Evolutionary conservation across 257 asterid genomes (phyloP).

Genomic region (Solanum lignicaule): DNA sequence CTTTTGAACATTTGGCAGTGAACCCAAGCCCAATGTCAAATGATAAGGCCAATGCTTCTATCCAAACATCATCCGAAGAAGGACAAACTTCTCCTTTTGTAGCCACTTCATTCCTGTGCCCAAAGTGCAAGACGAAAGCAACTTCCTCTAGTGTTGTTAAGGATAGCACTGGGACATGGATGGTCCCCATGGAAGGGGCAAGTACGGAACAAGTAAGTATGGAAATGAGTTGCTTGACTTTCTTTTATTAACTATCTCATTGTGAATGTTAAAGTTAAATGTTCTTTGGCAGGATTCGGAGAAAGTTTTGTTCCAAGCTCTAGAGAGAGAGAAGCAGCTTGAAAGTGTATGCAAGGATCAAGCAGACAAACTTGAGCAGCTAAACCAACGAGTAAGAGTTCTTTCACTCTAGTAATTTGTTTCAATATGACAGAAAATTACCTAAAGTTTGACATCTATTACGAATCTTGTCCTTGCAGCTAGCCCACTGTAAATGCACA

Average conservation of each 20-base stretch:
- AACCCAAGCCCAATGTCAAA: slow-evolving; percentile 35
- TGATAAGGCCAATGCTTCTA: slow-evolving; percentile 44
- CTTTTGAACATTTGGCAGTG: slow-evolving; percentile 78
- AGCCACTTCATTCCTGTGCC: slow-evolving; percentile 38
- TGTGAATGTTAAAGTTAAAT: not conserved
- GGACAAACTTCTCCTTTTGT: slow-evolving; percentile 21
- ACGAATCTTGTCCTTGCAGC: slow-evolving; percentile 33
- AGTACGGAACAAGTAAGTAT: slow-evolving; percentile 24
- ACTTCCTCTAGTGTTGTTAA: slow-evolving; percentile 18
- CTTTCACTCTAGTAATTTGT: not conserved
- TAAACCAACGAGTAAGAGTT: slow-evolving; percentile 49
- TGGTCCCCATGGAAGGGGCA: slow-evolving; percentile 20
- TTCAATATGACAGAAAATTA: not conserved
- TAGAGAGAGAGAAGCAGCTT: slow-evolving; percentile 55
- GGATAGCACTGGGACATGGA: slow-evolving; percentile 27
- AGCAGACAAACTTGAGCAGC: slow-evolving; percentile 61
- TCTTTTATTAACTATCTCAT: not conserved
- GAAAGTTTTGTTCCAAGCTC: slow-evolving; percentile 24
- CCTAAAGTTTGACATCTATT: not conserved
- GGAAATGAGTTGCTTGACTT: not conserved
- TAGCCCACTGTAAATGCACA: slow-evolving; percentile 45
- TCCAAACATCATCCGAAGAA: slow-evolving; percentile 35
- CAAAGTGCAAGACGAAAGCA: slow-evolving; percentile 45
- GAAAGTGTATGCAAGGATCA: slow-evolving; percentile 62
- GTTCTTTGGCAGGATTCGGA: slow-evolving; percentile 29